These are phyloP conservation scores for Chloris gayana DNA, from an alignment of 176 grass and related monocot species.

Conservation along the genomic window DNA sequence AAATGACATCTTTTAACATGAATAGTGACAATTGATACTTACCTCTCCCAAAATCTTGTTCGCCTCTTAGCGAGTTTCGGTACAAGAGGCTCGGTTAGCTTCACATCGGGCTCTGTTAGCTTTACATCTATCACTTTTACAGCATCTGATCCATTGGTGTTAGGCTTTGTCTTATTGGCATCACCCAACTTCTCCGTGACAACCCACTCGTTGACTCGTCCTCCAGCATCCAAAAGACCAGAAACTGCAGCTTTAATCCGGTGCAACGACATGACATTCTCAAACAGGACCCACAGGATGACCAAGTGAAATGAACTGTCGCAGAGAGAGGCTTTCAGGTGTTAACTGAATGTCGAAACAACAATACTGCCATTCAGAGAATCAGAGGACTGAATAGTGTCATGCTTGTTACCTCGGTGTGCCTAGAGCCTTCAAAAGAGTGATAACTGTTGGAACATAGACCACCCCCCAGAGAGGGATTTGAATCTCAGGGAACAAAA, in stretches of 20 bases:
- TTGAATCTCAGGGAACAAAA: slow-evolving; percentile 75
- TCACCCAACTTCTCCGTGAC: slow-evolving; percentile 92
- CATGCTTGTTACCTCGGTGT: slow-evolving; percentile 68
- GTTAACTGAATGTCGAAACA: neutral
- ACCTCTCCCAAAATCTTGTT: slow-evolving; percentile 60
- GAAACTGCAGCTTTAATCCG: slow-evolving; percentile 67
- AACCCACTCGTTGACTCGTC: slow-evolving; percentile 92
- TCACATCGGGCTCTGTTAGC: slow-evolving; percentile 44
- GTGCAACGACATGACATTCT: slow-evolving; percentile 94
- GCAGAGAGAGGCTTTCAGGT: neutral
- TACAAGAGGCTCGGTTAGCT: slow-evolving; percentile 41
- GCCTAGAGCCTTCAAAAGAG: slow-evolving; percentile 78
- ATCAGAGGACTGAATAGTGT: neutral
- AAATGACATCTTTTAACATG: neutral
- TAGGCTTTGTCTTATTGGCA: slow-evolving; percentile 66
- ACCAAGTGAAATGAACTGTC: slow-evolving; percentile 92
- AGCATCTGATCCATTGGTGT: slow-evolving; percentile 40
- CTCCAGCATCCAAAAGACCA: slow-evolving; percentile 75
- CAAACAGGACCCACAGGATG: slow-evolving; percentile 83
- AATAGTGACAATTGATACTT: slow-evolving; percentile 22
- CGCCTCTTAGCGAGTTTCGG: slow-evolving; percentile 55
- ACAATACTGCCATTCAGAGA: slow-evolving; percentile 2
- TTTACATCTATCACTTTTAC: slow-evolving; percentile 55
- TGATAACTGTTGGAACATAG: slow-evolving; percentile 86
- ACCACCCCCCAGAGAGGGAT: slow-evolving; percentile 83